Conservation (phyloP, 768 basidiomycete genomes). For the Lactarius psammicola region DNA sequence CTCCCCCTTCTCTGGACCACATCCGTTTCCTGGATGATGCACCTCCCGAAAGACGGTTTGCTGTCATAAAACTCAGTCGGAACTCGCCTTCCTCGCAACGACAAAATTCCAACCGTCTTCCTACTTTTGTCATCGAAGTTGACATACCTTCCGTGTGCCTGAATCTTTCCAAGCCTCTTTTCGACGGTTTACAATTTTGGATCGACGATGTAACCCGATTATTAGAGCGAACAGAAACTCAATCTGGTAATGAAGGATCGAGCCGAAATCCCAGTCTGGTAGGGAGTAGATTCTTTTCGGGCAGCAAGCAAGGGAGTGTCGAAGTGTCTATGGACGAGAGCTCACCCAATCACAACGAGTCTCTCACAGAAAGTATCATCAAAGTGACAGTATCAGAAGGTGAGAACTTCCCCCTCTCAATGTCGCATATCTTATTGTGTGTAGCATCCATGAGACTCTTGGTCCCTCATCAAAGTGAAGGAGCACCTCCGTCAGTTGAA, state of each 20-base stretch:
- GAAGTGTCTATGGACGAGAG: conserved; percentile 40
- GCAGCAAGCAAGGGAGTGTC: conserved; percentile 40
- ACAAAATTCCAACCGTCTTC: conserved; percentile 18
- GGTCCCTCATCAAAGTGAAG: conserved; percentile 46
- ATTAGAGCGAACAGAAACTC: conserved; percentile 46
- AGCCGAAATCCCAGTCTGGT: conserved; percentile 66
- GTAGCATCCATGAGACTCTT: conserved; percentile 45
- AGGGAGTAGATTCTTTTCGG: conserved; percentile 74
- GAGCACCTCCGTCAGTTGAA: conserved; percentile 26
- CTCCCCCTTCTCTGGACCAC: conserved; percentile 10
- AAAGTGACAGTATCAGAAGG: conserved; percentile 48
- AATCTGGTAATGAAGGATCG: conserved; percentile 33
- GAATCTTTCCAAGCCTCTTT: conserved; percentile 56
- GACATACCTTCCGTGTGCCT: conserved; percentile 63
- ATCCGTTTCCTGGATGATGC: conserved; percentile 19
- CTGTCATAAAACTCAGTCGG: conserved; percentile 1
- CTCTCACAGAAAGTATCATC: conserved; percentile 45
- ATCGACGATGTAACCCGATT: conserved; percentile 83
- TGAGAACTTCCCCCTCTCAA: conserved; percentile 19
- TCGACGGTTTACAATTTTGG: conserved; percentile 85
- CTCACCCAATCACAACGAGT: conserved; percentile 24
- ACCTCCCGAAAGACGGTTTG: background rate
- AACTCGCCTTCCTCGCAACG: background rate
- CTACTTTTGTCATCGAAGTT: conserved; percentile 32
- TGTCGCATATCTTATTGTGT: conserved; percentile 11